A percentile compares a stretch with the other conserved stretches of the same genome.
Conservation (phyloP, 2,329 filamentous ascomycete species). For the Dactylellina cionopaga region DNA sequence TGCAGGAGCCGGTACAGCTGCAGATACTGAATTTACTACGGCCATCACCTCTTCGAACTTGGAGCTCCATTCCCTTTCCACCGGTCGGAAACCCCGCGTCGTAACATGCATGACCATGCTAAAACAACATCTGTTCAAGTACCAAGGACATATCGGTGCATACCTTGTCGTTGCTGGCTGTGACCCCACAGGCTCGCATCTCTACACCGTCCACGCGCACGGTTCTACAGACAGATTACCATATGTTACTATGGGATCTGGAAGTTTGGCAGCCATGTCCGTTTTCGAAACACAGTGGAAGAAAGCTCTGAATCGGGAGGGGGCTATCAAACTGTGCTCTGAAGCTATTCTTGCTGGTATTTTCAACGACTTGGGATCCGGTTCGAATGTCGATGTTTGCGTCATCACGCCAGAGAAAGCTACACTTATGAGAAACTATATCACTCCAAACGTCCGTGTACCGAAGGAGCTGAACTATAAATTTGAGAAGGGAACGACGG, state of each 20-base stretch:
- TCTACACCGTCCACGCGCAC: conserved; percentile 98
- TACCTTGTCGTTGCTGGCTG: conserved; percentile 97
- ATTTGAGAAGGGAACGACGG: conserved; percentile 91
- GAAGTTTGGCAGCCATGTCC: conserved; percentile 94
- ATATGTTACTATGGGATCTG: conserved; percentile 98
- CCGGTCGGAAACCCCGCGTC: conserved; percentile 93
- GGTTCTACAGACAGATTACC: conserved; percentile 98
- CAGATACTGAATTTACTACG: conserved; percentile 94
- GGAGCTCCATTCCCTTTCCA: conserved; percentile 95
- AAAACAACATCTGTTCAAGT: conserved; percentile 98
- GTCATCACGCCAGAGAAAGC: conserved; percentile 94
- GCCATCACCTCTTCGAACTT: conserved; percentile 98
- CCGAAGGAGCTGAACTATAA: conserved; percentile 93
- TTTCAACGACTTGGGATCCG: conserved; percentile 97
- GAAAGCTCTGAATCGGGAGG: conserved; percentile 76
- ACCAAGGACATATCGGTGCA: conserved; percentile 97
- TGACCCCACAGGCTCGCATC: conserved; percentile 91
- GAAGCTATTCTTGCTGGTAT: conserved; percentile 96
- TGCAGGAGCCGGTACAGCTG: conserved; percentile 91
- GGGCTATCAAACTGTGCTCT: conserved; percentile 81
- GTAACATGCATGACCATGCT: conserved; percentile 99
- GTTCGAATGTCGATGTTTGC: conserved; percentile 96
- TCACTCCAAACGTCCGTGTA: conserved; percentile 89
- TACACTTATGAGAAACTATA: conserved; percentile 88
- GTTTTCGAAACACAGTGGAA: conserved; percentile 98